These are phyloP conservation scores for Rosellinia necatrix DNA, from an alignment of 2,329 filamentous ascomycete species.

Conservation along the genomic window DNA sequence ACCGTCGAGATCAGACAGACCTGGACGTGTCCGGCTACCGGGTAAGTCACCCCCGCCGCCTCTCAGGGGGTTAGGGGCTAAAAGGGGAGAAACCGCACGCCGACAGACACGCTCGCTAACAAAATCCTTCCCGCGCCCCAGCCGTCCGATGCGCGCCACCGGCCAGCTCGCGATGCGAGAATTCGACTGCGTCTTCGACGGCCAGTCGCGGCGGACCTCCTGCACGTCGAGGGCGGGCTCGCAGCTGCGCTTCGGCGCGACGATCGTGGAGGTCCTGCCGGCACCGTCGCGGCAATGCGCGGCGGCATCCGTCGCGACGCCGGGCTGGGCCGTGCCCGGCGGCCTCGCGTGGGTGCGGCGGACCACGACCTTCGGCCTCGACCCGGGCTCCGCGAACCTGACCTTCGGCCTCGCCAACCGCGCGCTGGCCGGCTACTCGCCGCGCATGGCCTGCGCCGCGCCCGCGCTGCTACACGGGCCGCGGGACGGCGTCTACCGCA, in stretches of 20 bases:
- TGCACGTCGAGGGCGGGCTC: not conserved
- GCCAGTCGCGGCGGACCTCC: not conserved
- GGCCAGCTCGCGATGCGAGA: not conserved
- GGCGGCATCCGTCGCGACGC: constrained; percentile 4
- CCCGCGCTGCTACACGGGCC: constrained; percentile 10
- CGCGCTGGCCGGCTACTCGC: constrained; percentile 13
- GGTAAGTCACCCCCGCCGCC: not conserved
- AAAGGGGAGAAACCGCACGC: too few relatives aligned
- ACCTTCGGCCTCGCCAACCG: constrained; percentile 8
- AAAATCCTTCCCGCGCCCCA: not conserved
- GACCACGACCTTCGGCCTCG: constrained; percentile 5
- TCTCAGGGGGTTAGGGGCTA: too few relatives aligned
- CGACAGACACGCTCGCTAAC: too few relatives aligned
- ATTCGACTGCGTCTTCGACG: constrained; percentile 7
- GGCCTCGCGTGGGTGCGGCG: constrained; percentile 3
- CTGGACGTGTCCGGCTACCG: constrained; percentile 13
- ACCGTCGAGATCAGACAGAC: constrained; percentile 9
- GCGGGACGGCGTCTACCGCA: not conserved
- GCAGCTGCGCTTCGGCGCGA: not conserved
- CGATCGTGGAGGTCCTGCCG: constrained; percentile 8
- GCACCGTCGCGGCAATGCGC: constrained; percentile 5
- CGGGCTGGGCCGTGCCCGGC: constrained; percentile 11
- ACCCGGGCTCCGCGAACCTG: constrained; percentile 3
- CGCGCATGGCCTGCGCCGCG: constrained; percentile 13
- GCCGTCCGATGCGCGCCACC: constrained; percentile 14